Base-by-base conservation (phyloP, 2,329 filamentous ascomycete genomes). In the Colletotrichum sp. region DNA sequence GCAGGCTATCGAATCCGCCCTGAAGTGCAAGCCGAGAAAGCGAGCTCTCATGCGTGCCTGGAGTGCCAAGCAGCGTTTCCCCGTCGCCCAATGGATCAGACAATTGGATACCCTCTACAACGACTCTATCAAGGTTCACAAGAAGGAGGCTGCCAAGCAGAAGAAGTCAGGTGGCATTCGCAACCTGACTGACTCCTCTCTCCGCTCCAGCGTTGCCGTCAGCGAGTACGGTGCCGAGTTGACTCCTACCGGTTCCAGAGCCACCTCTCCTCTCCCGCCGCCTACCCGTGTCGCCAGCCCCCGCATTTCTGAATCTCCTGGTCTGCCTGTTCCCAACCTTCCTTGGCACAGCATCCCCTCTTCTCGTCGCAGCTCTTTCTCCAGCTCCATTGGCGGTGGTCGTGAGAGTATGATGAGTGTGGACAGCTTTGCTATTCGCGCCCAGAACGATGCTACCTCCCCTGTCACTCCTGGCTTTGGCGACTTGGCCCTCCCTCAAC, bases 71-170 rank as follows among this genome's bases (percentile, higher is more conserved):
- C 92, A 94, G 80, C 88, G 92, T 34, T 94, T 94, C 84, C 92
- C 92, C 18, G 92, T 94, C 16, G 90, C 90, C 5, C 91, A 93
- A 80, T 94, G 92, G 92, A 87, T 93, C 68, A 90, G 93, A 79
- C 91, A 92, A 76, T 84, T 93, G 12, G 92, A 93, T 77, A 91
- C 90, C 55, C 86, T 94, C 21, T 92, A 94, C 80, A 85, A 85
- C 16, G 91, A 89, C 12, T 88, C 91, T 1, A 93, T 93, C 80
- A 89, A 89, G 67, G 87, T 92, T 64, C 82, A 83, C 74, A 73
- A 80, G 55, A 84, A 84, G 78, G 82, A 83, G 76, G 79, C 81
- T 52, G 73, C 73, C 34, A 76, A 76, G 73, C 73, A 76, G 64
- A 76, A 76, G 73, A 76, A 76, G 73, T 59, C 73, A 3, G 73